Evolutionary conservation across 805 yeast genomes (phyloP).

Genomic region (Torulaspora gathmanii): DNA sequence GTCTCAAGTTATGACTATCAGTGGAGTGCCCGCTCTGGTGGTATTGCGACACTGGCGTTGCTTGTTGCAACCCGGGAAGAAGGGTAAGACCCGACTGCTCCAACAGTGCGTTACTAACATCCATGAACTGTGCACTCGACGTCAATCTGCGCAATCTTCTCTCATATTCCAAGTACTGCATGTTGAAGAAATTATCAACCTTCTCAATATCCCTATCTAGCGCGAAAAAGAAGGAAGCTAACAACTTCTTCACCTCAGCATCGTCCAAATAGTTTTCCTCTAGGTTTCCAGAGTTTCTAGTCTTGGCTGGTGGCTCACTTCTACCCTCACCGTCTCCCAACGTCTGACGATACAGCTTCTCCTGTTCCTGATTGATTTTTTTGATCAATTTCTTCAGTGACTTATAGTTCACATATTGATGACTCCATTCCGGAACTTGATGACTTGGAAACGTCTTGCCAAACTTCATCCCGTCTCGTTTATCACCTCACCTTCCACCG

Average conservation of each 20-base stretch:
- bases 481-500: neutral
- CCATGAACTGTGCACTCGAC: conserved; percentile 31
- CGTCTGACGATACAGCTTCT: conserved; percentile 27
- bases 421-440: conserved; percentile 91
- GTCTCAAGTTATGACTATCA: neutral
- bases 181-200: conserved; percentile 74
- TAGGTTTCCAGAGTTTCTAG: conserved; percentile 12
- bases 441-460: conserved; percentile 76
- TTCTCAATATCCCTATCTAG: conserved; percentile 77
- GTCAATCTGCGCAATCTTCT: conserved; percentile 55
- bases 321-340: conserved; percentile 12
- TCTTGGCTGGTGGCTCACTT: conserved; percentile 14
- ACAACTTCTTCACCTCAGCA: conserved; percentile 42
- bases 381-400: conserved; percentile 76
- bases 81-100: conserved; percentile 10
- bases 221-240: conserved; percentile 68
- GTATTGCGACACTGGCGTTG: neutral
- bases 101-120: conserved; percentile 9
- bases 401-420: conserved; percentile 79
- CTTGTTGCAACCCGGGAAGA: conserved; percentile 9
- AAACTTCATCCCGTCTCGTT: conserved; percentile 53
- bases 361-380: conserved; percentile 47
- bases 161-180: conserved; percentile 67
- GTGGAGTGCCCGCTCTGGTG: neutral
- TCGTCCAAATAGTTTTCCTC: conserved; percentile 33